These are phyloP conservation scores for Tuctoria greenei DNA, from an alignment of 176 grass and related monocot species.

Conservation along the genomic window DNA sequence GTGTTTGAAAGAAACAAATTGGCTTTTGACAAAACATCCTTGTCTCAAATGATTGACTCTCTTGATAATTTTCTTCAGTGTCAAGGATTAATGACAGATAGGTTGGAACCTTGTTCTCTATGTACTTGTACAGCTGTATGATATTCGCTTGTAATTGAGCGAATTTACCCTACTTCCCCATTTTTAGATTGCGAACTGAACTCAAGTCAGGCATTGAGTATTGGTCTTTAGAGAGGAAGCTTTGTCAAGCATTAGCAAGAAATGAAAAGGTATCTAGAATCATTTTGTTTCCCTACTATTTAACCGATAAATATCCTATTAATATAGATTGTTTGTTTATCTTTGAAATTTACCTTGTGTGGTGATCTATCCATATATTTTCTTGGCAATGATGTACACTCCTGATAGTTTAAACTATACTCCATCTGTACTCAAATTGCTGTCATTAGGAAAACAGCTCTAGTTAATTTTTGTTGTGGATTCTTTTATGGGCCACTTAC, in stretches of 20 bases:
- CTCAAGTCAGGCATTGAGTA: constrained; percentile 74
- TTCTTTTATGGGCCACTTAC: too few species aligned
- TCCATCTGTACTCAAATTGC: too few species aligned
- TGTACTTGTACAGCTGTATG: constrained; percentile 19
- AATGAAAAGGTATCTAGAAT: constrained; percentile 56
- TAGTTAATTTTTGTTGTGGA: too few species aligned
- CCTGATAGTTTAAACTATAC: constrained; percentile 14
- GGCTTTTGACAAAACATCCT: constrained; percentile 30
- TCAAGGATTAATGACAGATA: constrained; percentile 63
- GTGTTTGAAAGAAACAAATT: constrained; percentile 25
- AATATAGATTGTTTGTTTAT: neutral
- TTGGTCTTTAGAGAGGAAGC: constrained; percentile 83
- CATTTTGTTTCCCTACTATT: neutral
- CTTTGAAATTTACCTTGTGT: neutral
- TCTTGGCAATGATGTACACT: neutral
- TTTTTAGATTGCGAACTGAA: constrained; percentile 65
- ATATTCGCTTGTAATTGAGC: constrained; percentile 4
- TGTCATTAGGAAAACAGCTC: too few species aligned
- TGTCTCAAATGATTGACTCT: constrained; percentile 52
- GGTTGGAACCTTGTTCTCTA: constrained; percentile 42
- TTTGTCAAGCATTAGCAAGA: constrained; percentile 67
- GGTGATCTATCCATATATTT: neutral
- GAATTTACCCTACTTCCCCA: neutral
- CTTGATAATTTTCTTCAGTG: constrained; percentile 61
- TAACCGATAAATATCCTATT: neutral